A percentile compares a stretch with the other conserved stretches of the same genome.
Evolutionary conservation across 2,329 filamentous ascomycete genomes (phyloP).

Genomic region (Akanthomyces dipterigenus): DNA sequence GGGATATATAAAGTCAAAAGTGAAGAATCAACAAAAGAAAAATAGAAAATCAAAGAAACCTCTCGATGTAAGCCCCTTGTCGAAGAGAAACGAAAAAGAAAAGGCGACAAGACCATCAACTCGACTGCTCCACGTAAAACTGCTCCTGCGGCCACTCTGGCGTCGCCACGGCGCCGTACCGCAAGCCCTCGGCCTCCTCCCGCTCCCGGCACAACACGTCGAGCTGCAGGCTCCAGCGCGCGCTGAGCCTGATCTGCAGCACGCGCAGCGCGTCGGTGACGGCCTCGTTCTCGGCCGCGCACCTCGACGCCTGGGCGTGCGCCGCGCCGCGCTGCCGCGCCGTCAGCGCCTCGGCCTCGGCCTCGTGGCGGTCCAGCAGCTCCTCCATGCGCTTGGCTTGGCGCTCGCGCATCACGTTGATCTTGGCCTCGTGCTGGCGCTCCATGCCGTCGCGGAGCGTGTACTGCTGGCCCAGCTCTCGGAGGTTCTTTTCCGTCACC

Average conservation of each 20-base stretch:
- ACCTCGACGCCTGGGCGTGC: constrained; percentile 39
- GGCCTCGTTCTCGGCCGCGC: constrained; percentile 43
- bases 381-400: constrained; percentile 57
- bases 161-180: constrained; percentile 32
- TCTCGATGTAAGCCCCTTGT: too few species aligned
- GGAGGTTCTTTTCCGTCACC: constrained; percentile 53
- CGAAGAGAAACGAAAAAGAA: too few species aligned
- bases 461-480: constrained; percentile 55
- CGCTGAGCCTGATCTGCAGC: constrained; percentile 37
- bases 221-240: constrained; percentile 46
- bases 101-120: neutral
- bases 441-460: constrained; percentile 53
- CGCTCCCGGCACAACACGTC: constrained; percentile 49
- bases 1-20: neutral
- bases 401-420: constrained; percentile 59
- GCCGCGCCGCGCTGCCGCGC: constrained; percentile 41
- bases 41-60: neutral
- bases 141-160: constrained; percentile 26
- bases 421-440: constrained; percentile 51
- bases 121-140: neutral
- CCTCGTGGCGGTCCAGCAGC: constrained; percentile 46
- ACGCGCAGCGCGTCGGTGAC: constrained; percentile 38
- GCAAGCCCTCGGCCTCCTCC: constrained; percentile 35
- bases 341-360: constrained; percentile 40
- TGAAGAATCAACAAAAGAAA: neutral